Base-by-base conservation (phyloP, 2,329 filamentous ascomycete species). In the Fusarium kyushuense region DNA sequence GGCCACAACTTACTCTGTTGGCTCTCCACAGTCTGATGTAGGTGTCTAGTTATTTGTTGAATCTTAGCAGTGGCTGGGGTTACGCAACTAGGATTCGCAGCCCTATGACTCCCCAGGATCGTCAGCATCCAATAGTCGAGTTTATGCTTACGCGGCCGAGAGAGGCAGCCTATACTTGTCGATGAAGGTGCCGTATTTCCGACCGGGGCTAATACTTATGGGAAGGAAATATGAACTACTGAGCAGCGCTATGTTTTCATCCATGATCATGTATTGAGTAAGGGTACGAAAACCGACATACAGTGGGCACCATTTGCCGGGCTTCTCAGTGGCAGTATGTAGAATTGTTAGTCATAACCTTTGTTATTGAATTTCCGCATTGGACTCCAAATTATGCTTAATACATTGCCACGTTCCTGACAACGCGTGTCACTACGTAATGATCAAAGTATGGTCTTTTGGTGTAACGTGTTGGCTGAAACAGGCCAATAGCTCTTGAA, bases 1-100 rank as follows among this genome's bases (percentile, higher is more conserved):
- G 19, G 4, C 3, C 21, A 3, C 16, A 23, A 7, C 19, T 13
- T 13, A 4, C 6, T 19, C 33, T 49, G 6, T 27, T 25, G 13
- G 16, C n/a, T 38, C 38, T 14, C 19, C 25, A 16, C 9, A 40
- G 13, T 12, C 23, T 40, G 16, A 17, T 51, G 17, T 14, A 27
- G 33, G 10, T 19, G 33, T 29, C 23, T 27, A 33, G 8, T 38
- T 38, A 40, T 51, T 51, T 27, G n/a, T 51, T 38, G 23, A 23
- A 29, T n/a, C 9, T 25, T 9, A 27, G 10, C 17, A 46, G 32
- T 36, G 36, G 49, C 35, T 41, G 56, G 49, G 65, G 61, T 66
- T 71, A 69, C 65, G 69, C 68, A 71, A 69, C 47, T 68, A 46
- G 47, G 49, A 48, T 64, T 69, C 68, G 68, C 67, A 71, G 69